A percentile compares a stretch with the other conserved stretches of the same genome.
phyloP scores from a whole-genome alignment of 1,284 basidiomycete genomes.

The Hemileia vastatrix region DNA sequence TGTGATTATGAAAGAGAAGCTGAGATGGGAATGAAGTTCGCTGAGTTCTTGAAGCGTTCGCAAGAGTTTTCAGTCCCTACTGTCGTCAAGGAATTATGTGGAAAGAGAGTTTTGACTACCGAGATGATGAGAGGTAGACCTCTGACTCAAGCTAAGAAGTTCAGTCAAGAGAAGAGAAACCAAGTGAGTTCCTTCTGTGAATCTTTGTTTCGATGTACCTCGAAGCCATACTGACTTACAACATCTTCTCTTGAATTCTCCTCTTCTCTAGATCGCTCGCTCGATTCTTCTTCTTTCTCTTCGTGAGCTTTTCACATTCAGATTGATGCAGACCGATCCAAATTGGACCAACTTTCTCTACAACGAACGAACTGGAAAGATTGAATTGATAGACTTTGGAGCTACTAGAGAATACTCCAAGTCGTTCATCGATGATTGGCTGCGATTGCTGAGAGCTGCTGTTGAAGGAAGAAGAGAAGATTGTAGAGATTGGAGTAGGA shows the following conservation, averaged over 20 bases:
- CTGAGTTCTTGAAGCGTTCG: constrained; percentile 53
- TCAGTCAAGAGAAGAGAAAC: constrained; percentile 61
- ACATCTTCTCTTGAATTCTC: not conserved
- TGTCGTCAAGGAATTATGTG: constrained; percentile 66
- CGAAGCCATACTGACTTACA: not conserved
- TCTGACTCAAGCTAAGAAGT: constrained; percentile 57
- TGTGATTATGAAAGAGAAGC: constrained; percentile 89
- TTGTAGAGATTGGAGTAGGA: constrained; percentile 64
- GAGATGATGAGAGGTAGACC: constrained; percentile 73
- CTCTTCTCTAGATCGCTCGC: constrained; percentile 59
- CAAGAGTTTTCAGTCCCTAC: constrained; percentile 70
- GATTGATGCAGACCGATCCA: constrained; percentile 94
- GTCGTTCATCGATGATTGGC: constrained; percentile 82
- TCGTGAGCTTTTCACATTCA: constrained; percentile 78
- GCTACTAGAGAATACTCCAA: constrained; percentile 78
- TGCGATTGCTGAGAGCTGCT: constrained; percentile 67
- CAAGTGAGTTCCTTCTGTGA: constrained; percentile 52
- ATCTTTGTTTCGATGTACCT: no score
- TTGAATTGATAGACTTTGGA: constrained; percentile 91
- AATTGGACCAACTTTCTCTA: constrained; percentile 98
- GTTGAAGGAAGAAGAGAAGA: constrained; percentile 58
- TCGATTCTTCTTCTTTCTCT: constrained; percentile 76
- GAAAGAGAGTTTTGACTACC: constrained; percentile 75
- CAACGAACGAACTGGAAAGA: constrained; percentile 57
- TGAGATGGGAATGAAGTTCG: constrained; percentile 59